A percentile compares a stretch with the other conserved stretches of the same genome.
phyloP scores from a whole-genome alignment of 495 filamentous ascomycete genomes.

The Melanomma pulvis-pyrius region DNA sequence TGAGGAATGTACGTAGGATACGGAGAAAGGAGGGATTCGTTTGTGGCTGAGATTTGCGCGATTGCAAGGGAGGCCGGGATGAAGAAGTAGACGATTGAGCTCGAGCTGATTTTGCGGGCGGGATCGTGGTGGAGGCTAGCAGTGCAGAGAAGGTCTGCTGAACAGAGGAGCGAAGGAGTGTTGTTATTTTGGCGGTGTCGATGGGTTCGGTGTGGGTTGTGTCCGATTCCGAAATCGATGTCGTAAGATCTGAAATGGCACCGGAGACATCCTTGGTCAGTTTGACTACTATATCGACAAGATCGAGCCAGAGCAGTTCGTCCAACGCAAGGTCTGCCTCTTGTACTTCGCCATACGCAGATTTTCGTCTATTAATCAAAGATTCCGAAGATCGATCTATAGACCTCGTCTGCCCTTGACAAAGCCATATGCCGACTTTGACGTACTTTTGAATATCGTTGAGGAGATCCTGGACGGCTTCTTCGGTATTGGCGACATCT shows the following conservation, averaged over 20 bases:
- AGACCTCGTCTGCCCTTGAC: slow-evolving; percentile 82
- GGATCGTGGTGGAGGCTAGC: slow-evolving; percentile 52
- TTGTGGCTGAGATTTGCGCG: slow-evolving; percentile 42
- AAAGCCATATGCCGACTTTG: slow-evolving; percentile 92
- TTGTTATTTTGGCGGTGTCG: slow-evolving; percentile 54
- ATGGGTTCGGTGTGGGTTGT: slow-evolving; percentile 15
- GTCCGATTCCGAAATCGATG: neutral
- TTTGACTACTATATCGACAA: slow-evolving; percentile 81
- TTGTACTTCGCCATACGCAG: slow-evolving; percentile 42
- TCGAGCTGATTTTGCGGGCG: slow-evolving; percentile 56
- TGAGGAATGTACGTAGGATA: slow-evolving; percentile 88
- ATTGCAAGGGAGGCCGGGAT: slow-evolving; percentile 38
- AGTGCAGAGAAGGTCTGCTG: slow-evolving; percentile 90
- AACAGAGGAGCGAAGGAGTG: slow-evolving; percentile 72
- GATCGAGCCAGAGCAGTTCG: slow-evolving; percentile 85
- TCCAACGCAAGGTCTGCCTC: slow-evolving; percentile 71
- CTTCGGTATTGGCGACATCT: slow-evolving; percentile 57
- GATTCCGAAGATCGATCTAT: slow-evolving; percentile 31
- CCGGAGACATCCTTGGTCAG: slow-evolving; percentile 62
- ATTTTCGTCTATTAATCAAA: slow-evolving; percentile 48
- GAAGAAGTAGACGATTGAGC: slow-evolving; percentile 25
- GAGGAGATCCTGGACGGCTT: slow-evolving; percentile 65
- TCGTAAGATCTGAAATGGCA: slow-evolving; percentile 32
- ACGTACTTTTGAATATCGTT: slow-evolving; percentile 83
- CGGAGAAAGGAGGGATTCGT: slow-evolving; percentile 80